These are phyloP conservation scores for Lentinula aciculospora DNA, from an alignment of 768 basidiomycete species.

Conservation along the genomic window DNA sequence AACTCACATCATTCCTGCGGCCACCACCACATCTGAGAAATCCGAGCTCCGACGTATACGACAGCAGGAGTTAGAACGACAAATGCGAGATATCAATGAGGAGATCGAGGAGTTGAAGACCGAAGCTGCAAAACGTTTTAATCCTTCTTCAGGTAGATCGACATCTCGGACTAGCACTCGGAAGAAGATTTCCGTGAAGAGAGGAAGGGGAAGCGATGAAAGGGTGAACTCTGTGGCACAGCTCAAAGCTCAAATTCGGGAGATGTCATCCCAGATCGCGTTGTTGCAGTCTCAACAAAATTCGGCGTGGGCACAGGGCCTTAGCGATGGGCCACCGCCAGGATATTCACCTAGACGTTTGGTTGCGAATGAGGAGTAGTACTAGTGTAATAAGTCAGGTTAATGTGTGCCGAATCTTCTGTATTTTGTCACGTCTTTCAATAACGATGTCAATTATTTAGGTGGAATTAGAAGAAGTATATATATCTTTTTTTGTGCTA, in stretches of 20 bases:
- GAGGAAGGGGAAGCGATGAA: neutral
- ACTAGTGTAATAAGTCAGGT: too few species aligned
- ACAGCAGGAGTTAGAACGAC: neutral
- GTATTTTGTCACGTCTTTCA: too few species aligned
- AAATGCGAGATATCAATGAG: neutral
- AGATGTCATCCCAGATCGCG: constrained; percentile 9
- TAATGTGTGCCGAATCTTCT: too few species aligned
- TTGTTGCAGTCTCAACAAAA: constrained; percentile 6
- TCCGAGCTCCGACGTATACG: neutral
- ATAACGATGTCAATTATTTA: too few species aligned
- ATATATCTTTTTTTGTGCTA: too few species aligned
- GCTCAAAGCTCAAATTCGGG: neutral
- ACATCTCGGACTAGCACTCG: neutral
- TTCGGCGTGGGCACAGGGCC: constrained; percentile 11
- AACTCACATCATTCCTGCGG: neutral
- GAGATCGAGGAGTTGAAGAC: constrained; percentile 1
- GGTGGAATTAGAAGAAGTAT: too few species aligned
- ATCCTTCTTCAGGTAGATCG: neutral
- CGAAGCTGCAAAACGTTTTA: neutral
- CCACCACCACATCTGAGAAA: neutral
- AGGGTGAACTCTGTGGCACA: neutral
- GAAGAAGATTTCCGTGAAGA: neutral
- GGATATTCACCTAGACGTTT: constrained; percentile 6
- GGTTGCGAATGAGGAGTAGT: neutral
- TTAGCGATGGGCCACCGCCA: constrained; percentile 12